Evolutionary conservation across 768 basidiomycete genomes (phyloP).

Genomic region (Boletus barrowsii): DNA sequence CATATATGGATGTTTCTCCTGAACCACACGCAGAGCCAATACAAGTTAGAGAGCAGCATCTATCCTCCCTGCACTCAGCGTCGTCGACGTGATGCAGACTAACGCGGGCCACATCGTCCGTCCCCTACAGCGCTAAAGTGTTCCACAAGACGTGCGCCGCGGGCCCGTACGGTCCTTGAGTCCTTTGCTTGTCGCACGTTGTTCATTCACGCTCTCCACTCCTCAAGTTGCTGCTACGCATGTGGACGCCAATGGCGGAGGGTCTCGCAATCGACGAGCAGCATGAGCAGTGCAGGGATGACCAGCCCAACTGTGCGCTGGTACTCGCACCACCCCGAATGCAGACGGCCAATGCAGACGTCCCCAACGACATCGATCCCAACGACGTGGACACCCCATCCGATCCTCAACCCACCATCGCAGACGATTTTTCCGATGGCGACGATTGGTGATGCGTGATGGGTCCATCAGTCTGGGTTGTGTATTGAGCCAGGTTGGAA

Average conservation of each 20-base stretch:
- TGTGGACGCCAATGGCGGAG: conserved; percentile 48
- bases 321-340: conserved; percentile 10
- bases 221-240: conserved; percentile 38
- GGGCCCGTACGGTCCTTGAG: conserved; percentile 37
- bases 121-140: conserved; percentile 32
- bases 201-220: not conserved
- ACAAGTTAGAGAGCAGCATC: not conserved
- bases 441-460: conserved; percentile 20
- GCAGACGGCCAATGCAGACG: not conserved
- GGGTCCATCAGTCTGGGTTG: too few relatives aligned
- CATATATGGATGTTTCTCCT: not conserved
- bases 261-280: conserved; percentile 49
- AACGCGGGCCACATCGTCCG: conserved; percentile 19
- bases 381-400: conserved; percentile 6
- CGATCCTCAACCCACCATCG: conserved; percentile 2
- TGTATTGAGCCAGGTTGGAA: too few relatives aligned
- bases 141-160: conserved; percentile 45
- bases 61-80: too few relatives aligned
- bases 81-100: conserved; percentile 41
- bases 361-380: conserved; percentile 8
- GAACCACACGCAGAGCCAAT: conserved; percentile 7
- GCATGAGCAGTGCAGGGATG: conserved; percentile 17
- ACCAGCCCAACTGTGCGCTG: conserved; percentile 9
- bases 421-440: conserved; percentile 27
- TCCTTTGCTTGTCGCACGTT: not conserved